These are phyloP conservation scores for Solanum okadae DNA, from an alignment of 257 asterid genomes.

Conservation along the genomic window DNA sequence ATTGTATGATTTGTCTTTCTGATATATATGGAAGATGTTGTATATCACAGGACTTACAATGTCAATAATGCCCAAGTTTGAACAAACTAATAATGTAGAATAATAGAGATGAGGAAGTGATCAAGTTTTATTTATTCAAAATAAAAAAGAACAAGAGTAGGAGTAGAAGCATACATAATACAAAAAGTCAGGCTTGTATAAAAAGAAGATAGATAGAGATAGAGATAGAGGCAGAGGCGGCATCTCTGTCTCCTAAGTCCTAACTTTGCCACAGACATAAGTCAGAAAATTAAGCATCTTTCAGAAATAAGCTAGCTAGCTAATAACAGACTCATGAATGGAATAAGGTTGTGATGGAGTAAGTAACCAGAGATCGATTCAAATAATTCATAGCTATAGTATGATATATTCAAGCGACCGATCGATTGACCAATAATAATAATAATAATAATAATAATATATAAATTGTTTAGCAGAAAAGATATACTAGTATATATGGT, in stretches of 20 bases:
- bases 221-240: background rate
- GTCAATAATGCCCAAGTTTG: too few relatives aligned
- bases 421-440: background rate
- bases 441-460: background rate
- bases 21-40: too few relatives aligned
- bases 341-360: too few relatives aligned
- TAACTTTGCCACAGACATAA: background rate
- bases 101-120: too few relatives aligned
- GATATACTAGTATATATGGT: background rate
- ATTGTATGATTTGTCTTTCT: too few relatives aligned
- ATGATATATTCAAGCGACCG: background rate
- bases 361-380: background rate
- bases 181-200: background rate
- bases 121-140: too few relatives aligned
- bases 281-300: background rate
- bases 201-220: background rate
- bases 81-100: too few relatives aligned
- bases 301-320: background rate
- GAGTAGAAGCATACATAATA: too few relatives aligned
- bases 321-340: background rate
- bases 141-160: too few relatives aligned
- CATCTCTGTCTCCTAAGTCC: background rate
- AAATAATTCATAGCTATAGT: background rate
- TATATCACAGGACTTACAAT: too few relatives aligned
- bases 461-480: background rate